Evolutionary conservation across 2,329 filamentous ascomycete genomes (phyloP), one percentile per base, ranked within the genome.

Genomic region (Xylariaceae sp.): DNA sequence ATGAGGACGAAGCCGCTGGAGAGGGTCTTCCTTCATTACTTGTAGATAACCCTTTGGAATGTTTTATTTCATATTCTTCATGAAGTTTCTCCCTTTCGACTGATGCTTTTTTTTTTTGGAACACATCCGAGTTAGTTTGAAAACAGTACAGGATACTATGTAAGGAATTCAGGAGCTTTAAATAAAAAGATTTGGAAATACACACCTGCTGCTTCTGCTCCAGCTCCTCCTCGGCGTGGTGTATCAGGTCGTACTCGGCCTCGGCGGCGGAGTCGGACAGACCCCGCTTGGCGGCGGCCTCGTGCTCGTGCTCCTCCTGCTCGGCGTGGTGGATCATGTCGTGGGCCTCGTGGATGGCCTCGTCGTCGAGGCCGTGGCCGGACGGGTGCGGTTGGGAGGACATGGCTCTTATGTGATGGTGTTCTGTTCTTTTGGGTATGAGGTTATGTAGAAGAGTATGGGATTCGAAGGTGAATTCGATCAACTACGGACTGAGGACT

Each of bases 291-390:
- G 37, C 19, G 13, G 53, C 53, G 5, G 55, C 54, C 37, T 57
- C 53, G 26, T 57, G 46, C 46, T 58, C 55, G 34, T 56, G 54
- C 29, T 58, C 54, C 38, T 58, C 55, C 36, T 57, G 53, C 35
- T 58, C 55, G 34, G 53, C 55, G 42, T 56, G 55, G 30, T 57
- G 55, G n/a, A 58, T 57, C 46, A 58, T 52, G 42, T 57, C 52
- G 47, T 57, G 52, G 15, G 53, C 55, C 5, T 36, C 43, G 9
- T 27, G 21, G 31, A 56, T 40, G 9, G 54, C 50, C 13, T 39
- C 36, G 33, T 58, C 55, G 3, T 54, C 44, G 12, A 58, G 41
- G 44, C 55, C 55, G 47, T 56, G n/a, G n/a, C n/a, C n/a, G n/a
- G n/a, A n/a, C n/a, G n/a, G n/a, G n/a, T n/a, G n/a, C n/a, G n/a